These are phyloP conservation scores for Geoglossum cookeanum DNA, from an alignment of 2,329 filamentous ascomycete genomes.

Conservation along the genomic window DNA sequence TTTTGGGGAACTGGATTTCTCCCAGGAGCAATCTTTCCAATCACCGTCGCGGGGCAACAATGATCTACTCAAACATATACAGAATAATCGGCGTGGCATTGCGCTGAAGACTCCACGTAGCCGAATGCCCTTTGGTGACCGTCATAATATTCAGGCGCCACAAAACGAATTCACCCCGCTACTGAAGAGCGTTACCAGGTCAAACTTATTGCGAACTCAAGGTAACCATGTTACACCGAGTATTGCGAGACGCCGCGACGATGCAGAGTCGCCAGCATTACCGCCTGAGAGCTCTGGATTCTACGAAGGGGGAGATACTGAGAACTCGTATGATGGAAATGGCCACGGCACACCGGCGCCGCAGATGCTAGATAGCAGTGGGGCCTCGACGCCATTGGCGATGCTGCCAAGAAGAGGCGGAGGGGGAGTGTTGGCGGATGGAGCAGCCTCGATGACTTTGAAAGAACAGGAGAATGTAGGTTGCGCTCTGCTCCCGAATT, in stretches of 20 bases:
- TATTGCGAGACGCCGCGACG: constrained; percentile 42
- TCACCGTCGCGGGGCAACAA: constrained; percentile 54
- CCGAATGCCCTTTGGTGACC: constrained; percentile 50
- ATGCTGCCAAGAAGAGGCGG: constrained; percentile 43
- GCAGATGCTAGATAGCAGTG: constrained; percentile 59
- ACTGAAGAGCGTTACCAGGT: constrained; percentile 63
- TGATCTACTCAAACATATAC: constrained; percentile 57
- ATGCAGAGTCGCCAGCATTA: constrained; percentile 55
- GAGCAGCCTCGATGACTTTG: constrained; percentile 78
- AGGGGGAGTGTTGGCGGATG: constrained; percentile 50
- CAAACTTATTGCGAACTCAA: constrained; percentile 36
- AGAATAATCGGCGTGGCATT: constrained; percentile 38
- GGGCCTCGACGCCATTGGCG: constrained; percentile 63
- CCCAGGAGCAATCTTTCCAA: constrained; percentile 71
- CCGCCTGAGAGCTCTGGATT: constrained; percentile 55
- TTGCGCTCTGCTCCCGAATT: constrained; percentile 2
- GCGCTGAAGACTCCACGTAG: constrained; percentile 56
- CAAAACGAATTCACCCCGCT: constrained; percentile 82
- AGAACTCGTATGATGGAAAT: constrained; percentile 39
- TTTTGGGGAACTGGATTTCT: constrained; percentile 60
- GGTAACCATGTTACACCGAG: constrained; percentile 49
- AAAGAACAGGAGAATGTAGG: constrained; percentile 80
- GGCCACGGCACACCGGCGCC: constrained; percentile 55
- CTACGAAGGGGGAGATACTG: constrained; percentile 40
- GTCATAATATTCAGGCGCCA: constrained; percentile 39